A percentile compares a stretch with the other conserved stretches of the same genome.
These are phyloP conservation scores for Clitopilus hobsonii DNA, from an alignment of 768 basidiomycete species.

Conservation along the genomic window DNA sequence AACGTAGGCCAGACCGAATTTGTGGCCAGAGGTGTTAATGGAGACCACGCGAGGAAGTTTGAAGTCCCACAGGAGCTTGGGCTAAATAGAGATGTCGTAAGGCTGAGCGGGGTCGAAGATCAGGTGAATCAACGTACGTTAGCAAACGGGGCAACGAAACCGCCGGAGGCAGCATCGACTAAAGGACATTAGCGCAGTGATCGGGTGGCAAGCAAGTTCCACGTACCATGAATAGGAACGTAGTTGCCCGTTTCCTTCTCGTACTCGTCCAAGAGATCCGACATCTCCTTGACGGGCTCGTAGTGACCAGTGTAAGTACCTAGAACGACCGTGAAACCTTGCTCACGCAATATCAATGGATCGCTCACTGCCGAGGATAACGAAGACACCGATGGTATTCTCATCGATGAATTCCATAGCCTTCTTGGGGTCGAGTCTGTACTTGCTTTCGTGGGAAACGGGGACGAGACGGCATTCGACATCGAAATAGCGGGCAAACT, in stretches of 20 bases:
- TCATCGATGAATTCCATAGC: slow-evolving; percentile 68
- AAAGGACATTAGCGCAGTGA: slow-evolving; percentile 31
- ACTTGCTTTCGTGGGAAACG: slow-evolving; percentile 44
- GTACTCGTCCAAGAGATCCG: slow-evolving; percentile 63
- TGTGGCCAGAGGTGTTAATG: slow-evolving; percentile 62
- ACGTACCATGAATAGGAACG: slow-evolving; percentile 69
- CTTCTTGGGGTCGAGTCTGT: slow-evolving; percentile 55
- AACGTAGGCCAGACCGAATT: slow-evolving; percentile 53
- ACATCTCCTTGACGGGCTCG: slow-evolving; percentile 85
- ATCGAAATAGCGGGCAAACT: slow-evolving; percentile 69
- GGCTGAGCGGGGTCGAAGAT: slow-evolving; percentile 28
- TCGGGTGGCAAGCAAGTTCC: slow-evolving; percentile 31
- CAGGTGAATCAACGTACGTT: slow-evolving; percentile 16
- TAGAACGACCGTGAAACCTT: slow-evolving; percentile 20
- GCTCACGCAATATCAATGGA: slow-evolving; percentile 37
- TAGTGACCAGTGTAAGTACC: slow-evolving; percentile 64
- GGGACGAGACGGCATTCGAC: slow-evolving; percentile 58
- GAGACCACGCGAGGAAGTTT: slow-evolving; percentile 55
- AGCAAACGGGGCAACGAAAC: slow-evolving; percentile 64
- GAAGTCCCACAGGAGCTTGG: slow-evolving; percentile 61
- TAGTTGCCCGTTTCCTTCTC: slow-evolving; percentile 54
- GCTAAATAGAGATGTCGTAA: slow-evolving; percentile 24
- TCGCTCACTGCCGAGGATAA: slow-evolving; percentile 35
- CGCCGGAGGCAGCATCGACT: slow-evolving; percentile 66
- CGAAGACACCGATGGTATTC: slow-evolving; percentile 69